phyloP scores from a whole-genome alignment of 306 rosid species.

The Phaseolus lunatus region DNA sequence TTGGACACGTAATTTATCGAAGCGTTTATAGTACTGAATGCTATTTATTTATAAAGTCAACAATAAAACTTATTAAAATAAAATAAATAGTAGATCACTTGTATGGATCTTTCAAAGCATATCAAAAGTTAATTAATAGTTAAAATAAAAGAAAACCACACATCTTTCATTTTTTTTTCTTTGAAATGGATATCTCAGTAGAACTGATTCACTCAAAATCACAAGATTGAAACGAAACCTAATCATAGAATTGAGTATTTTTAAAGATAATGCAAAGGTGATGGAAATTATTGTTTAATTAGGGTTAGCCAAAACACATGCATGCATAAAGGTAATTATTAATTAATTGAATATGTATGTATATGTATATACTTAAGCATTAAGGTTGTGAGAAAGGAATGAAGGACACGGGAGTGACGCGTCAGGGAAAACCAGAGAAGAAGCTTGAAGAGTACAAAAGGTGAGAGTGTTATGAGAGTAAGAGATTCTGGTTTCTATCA shows the following conservation, averaged over 20 bases:
- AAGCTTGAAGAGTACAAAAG: conserved; percentile 79
- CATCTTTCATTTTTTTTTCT: not conserved
- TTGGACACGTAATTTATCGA: not conserved
- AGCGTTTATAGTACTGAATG: not conserved
- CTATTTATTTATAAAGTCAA: not conserved
- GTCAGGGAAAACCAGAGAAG: conserved; percentile 48
- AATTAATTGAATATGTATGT: not conserved
- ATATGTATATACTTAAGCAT: conserved; percentile 50
- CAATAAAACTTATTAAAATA: not conserved
- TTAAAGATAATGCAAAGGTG: conserved; percentile 22
- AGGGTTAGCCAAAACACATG: conserved; percentile 3
- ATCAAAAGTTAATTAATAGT: not conserved
- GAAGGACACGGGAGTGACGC: conserved; percentile 59
- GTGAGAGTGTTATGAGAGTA: conserved; percentile 36
- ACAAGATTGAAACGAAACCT: not conserved
- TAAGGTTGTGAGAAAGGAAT: conserved; percentile 50
- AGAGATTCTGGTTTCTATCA: conserved; percentile 60
- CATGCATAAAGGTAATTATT: not conserved
- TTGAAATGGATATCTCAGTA: no score
- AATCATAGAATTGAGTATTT: conserved; percentile 17
- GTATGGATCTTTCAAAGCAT: not conserved
- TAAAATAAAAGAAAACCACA: not conserved
- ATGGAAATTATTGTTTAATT: conserved; percentile 1
- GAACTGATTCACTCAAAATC: not conserved
- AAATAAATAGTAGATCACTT: not conserved